Evolutionary conservation across 78 protist genomes (phyloP).

Genomic region (Dictyostelium intermedium): DNA sequence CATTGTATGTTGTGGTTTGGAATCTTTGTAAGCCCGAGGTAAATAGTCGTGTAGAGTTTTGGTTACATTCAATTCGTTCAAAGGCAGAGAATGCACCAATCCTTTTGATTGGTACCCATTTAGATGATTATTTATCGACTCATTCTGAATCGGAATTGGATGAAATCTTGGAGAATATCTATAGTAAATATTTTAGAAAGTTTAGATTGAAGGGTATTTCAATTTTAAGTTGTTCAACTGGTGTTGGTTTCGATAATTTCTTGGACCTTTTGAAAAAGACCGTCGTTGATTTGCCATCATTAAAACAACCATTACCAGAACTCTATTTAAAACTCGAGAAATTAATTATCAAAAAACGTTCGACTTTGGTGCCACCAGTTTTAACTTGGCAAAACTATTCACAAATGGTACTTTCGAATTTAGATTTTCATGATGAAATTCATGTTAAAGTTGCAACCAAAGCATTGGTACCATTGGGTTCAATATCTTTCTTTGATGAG

Average conservation of each 20-base stretch:
- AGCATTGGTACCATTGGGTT: conserved; percentile 42
- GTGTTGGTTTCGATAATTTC: conserved; percentile 46
- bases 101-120: conserved; percentile 70
- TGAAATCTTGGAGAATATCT: conserved; percentile 27
- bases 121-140: conserved; percentile 48
- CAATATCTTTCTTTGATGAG: conserved; percentile 57
- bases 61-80: conserved; percentile 69
- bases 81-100: conserved; percentile 71
- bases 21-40: conserved; percentile 76
- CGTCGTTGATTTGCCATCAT: conserved; percentile 25
- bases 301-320: conserved; percentile 68
- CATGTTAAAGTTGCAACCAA: conserved; percentile 74
- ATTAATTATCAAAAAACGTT: conserved; percentile 53
- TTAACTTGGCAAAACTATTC: conserved; percentile 59
- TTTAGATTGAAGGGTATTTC: conserved; percentile 48
- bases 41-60: conserved; percentile 70
- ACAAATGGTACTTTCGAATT: conserved; percentile 48
- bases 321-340: conserved; percentile 37
- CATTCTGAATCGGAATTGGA: conserved; percentile 57
- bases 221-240: conserved; percentile 46
- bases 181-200: conserved; percentile 53
- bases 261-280: conserved; percentile 32
- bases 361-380: conserved; percentile 40
- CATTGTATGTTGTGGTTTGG: conserved; percentile 74
- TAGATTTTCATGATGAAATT: conserved; percentile 76